Percentiles rank a stretch among this genome's conserved stretches.
Conservation (phyloP, 495 filamentous ascomycete genomes). For the Daldinia loculata region DNA sequence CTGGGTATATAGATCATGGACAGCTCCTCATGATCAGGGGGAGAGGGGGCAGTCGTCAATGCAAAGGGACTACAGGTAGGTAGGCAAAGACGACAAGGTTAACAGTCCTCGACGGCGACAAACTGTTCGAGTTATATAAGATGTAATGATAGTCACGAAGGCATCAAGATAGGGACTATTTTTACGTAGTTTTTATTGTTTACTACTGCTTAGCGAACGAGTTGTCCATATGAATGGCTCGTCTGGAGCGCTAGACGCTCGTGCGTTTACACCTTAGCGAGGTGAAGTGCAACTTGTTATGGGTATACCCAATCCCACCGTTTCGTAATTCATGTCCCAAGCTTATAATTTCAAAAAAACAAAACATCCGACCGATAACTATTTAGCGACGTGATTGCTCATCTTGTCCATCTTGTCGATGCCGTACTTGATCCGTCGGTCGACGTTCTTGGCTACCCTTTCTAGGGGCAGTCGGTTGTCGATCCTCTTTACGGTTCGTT, state of each 20-base stretch:
- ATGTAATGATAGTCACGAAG: not conserved
- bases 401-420: constrained; percentile 45
- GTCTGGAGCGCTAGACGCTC: constrained; percentile 19
- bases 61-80: no score
- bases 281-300: constrained; percentile 19
- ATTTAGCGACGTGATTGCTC: not conserved
- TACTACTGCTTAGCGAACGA: constrained; percentile 11
- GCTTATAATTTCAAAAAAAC: not conserved
- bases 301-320: constrained; percentile 13
- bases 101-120: no score
- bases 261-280: constrained; percentile 19
- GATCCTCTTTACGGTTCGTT: constrained; percentile 51
- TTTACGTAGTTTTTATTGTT: constrained; percentile 17
- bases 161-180: not conserved
- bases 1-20: no score
- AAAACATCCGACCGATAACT: not conserved
- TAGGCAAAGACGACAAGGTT: no score
- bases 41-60: no score
- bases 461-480: constrained; percentile 55
- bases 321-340: not conserved
- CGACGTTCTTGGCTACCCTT: constrained; percentile 53
- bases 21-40: no score
- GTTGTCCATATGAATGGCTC: constrained; percentile 6
- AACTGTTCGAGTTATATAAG: no score
- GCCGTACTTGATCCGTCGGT: constrained; percentile 52